phyloP scores from a whole-genome alignment of 768 basidiomycete genomes.

The Mycena crocata region DNA sequence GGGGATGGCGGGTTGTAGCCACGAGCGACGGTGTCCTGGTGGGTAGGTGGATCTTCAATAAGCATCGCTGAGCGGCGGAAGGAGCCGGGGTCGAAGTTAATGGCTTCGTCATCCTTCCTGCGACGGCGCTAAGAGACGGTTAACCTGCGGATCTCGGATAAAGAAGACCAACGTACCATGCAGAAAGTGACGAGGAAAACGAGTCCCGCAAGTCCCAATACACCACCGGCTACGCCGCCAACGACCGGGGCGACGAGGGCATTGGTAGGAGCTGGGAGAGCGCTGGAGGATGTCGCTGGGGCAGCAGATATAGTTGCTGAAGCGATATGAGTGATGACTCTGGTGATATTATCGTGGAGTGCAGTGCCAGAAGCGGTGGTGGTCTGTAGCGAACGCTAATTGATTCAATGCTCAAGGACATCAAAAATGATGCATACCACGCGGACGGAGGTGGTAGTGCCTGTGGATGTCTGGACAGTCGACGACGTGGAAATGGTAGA shows the following conservation, averaged over 20 bases:
- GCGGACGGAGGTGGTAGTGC: not conserved
- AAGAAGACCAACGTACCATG: constrained; percentile 49
- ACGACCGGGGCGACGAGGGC: constrained; percentile 41
- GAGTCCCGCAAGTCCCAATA: constrained; percentile 55
- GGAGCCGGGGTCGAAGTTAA: constrained; percentile 63
- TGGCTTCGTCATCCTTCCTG: constrained; percentile 54
- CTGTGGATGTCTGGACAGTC: not conserved
- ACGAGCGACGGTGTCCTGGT: constrained; percentile 51
- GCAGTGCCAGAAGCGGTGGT: constrained; percentile 26
- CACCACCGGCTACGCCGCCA: constrained; percentile 59
- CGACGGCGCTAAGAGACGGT: constrained; percentile 54
- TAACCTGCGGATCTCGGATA: constrained; percentile 2
- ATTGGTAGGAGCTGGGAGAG: constrained; percentile 5
- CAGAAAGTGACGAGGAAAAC: constrained; percentile 59
- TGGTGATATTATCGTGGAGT: constrained; percentile 20
- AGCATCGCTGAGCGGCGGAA: constrained; percentile 77
- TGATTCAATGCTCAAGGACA: not conserved
- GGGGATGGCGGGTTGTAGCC: constrained; percentile 64
- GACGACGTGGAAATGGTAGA: not conserved
- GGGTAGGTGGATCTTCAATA: constrained; percentile 63
- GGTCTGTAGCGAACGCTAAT: constrained; percentile 2
- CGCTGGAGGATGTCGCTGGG: not conserved
- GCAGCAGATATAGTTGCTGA: not conserved
- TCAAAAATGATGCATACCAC: not conserved
- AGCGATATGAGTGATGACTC: constrained; percentile 19